phyloP scores from a whole-genome alignment of 306 rosid genomes.

The Vigna mungo region DNA sequence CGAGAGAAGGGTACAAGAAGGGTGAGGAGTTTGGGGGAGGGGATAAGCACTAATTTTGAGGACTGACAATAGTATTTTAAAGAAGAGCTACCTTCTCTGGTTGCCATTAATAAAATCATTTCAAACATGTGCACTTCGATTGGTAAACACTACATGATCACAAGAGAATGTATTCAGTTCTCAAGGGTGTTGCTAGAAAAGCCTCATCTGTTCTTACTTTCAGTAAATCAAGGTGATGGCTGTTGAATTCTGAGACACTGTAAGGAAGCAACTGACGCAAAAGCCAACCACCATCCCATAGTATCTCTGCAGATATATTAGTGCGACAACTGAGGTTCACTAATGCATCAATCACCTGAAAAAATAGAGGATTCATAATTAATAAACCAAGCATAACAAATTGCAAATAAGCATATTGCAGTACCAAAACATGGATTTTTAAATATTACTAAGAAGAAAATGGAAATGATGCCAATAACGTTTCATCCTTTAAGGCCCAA shows the following conservation, averaged over 20 bases:
- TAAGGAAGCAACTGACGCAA: constrained; percentile 93
- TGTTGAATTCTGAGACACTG: constrained; percentile 79
- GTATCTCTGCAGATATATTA: constrained; percentile 81
- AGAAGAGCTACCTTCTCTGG: background rate
- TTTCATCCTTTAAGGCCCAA: background rate
- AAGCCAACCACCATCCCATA: constrained; percentile 99
- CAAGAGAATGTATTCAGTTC: background rate
- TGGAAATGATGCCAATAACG: background rate
- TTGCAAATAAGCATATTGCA: constrained; percentile 6
- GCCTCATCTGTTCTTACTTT: constrained; percentile 59
- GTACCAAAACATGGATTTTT: background rate
- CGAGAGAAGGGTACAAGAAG: background rate
- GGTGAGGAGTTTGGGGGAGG: background rate
- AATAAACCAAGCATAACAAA: constrained; percentile 32
- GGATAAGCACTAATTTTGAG: background rate
- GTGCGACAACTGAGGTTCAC: constrained; percentile 86
- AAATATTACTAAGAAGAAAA: constrained; percentile 15
- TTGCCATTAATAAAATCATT: background rate
- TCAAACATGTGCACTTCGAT: constrained; percentile 3
- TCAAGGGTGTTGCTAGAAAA: constrained; percentile 19
- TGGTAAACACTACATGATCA: constrained; percentile 25
- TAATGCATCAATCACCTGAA: constrained; percentile 88
- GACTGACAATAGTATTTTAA: background rate
- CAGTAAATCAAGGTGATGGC: constrained; percentile 73
- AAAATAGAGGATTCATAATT: constrained; percentile 35